Base-by-base conservation (phyloP, 75 land plant species). In the Gnetum montanum region DNA sequence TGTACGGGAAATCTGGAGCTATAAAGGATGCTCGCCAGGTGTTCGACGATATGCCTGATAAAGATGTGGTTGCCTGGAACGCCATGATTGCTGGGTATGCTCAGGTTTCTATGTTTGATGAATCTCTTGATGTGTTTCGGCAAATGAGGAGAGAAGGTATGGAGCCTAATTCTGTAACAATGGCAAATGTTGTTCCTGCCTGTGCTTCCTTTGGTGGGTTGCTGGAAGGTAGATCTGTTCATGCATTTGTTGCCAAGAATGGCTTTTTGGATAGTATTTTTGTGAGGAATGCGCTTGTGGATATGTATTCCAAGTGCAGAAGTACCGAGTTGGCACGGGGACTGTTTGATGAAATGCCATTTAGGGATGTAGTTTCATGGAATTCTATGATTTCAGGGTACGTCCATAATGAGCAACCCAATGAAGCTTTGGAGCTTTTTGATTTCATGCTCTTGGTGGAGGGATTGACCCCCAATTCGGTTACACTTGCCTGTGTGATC, bases 241-340 rank as follows among this genome's bases (percentile, higher is more conserved):
- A 67, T 19, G 34, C 4, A 24, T 46, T 18, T 5, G 51, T 61
- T 11, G 15, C 31, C 6, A 18, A 24, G 20, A 33, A 31, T 30
- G 70, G 66, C 2, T 35, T 34, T 46, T 66, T 23, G 24, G 25
- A 36, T 6, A 57, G 62, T 49, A 35, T 46, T 5, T 30, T 49
- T 40, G 54, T 67, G 31, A 36, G 50, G 15, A 67, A 49, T 62
- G 30, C 66, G 8, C 66, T 67, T 24, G 36, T 67, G 24, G 51
- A 62, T 37, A 67, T 67, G 70, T 61, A 67, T 31, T 10, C 69
- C 28, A 67, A 67, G 23, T 67, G 70, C 41, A 67, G 70, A 4
- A 27, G 33, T 68, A 31, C 62, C 11, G 67, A 48, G 10, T 5
- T 24, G 12, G 70, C 70, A 38, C 15, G 41, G 16, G 29, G 6